Base-by-base conservation (phyloP, 1,284 basidiomycete genomes). In the Cryptococcus wingfieldii region DNA sequence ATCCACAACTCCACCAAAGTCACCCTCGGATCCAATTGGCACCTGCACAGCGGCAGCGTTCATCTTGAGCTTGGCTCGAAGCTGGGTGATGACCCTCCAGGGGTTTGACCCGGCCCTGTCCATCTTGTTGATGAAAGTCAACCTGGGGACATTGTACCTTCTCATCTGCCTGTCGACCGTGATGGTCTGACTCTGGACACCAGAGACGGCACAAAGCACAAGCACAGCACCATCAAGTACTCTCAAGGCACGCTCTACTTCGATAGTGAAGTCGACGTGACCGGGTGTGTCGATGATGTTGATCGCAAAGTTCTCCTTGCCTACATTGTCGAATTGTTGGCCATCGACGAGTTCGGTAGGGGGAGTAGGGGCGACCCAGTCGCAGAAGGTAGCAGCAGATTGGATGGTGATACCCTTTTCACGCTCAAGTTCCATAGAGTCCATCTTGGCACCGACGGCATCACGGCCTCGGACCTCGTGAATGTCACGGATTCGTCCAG, bases 321-420 rank as follows among this genome's bases (percentile, higher is more conserved):
- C 81, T 10, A 23, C 50, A 37, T 81, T 85, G 14, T 79, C 76
- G 31, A 86, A 53, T 43, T 61, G 60, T 7, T 59, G 54, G 55
- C 64, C 69, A 39, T 70, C 69, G 27, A 72, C 69, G 16, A 74
- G 69, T 54, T 79, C 76, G 16, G 78, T 76, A 38, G 80, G 78
- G 2, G 80, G 80, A 1, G 77, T 75, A 3, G 59, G 65, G 0
- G 90, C 84, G 50, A 88, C 83, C 96, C 96, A 99, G 76, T 96
- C 92, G 70, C 92, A 96, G 78, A 95, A 98, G 0, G 96, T 98
- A 2, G 96, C 96, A 4, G 96, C 95, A 68, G 89, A 93, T 78
- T 99, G 95, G 64, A 99, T 99, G 31, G 96, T 98, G 71, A 99
- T 99, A 48, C 95, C 96, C 79, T 99, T 98, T 78, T 98, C 96